Conservation (phyloP, 2,329 filamentous ascomycete genomes). For the Sporothrix dimorphospora region DNA sequence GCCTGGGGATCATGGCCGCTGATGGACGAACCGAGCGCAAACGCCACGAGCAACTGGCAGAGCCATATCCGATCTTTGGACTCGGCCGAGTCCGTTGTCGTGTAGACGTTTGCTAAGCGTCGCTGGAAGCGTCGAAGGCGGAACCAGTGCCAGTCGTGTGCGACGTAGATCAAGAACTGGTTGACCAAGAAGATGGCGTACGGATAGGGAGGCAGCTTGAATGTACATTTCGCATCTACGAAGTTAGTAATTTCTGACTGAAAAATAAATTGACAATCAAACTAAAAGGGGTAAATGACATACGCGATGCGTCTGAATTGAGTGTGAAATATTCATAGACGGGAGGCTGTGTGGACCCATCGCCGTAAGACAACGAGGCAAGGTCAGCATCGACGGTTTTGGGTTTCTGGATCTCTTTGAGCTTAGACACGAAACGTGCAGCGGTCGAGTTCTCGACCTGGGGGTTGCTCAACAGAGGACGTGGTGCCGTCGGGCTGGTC, state of each 20-base stretch:
- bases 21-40: conserved; percentile 24
- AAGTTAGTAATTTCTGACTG: neutral
- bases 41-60: conserved; percentile 17
- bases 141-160: conserved; percentile 28
- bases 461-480: neutral
- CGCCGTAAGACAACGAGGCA: neutral
- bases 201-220: conserved; percentile 23
- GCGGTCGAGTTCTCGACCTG: conserved; percentile 16
- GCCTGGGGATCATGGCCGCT: conserved; percentile 15
- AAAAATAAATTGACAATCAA: too few species aligned
- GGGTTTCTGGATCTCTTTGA: conserved; percentile 25
- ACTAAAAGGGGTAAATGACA: neutral
- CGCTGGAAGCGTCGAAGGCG: conserved; percentile 16
- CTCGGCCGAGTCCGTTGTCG: neutral
- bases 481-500: neutral
- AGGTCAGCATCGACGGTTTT: neutral
- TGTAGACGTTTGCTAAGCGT: conserved; percentile 21
- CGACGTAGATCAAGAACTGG: conserved; percentile 23
- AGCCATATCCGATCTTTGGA: conserved; percentile 27
- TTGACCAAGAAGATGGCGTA: conserved; percentile 18
- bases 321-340: conserved; percentile 28
- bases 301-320: conserved; percentile 25
- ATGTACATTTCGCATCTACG: conserved; percentile 28
- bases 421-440: conserved; percentile 20
- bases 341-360: neutral